These are phyloP conservation scores for Magnusiomyces suaveolens DNA, from an alignment of 1,139 yeast genomes.

Conservation along the genomic window DNA sequence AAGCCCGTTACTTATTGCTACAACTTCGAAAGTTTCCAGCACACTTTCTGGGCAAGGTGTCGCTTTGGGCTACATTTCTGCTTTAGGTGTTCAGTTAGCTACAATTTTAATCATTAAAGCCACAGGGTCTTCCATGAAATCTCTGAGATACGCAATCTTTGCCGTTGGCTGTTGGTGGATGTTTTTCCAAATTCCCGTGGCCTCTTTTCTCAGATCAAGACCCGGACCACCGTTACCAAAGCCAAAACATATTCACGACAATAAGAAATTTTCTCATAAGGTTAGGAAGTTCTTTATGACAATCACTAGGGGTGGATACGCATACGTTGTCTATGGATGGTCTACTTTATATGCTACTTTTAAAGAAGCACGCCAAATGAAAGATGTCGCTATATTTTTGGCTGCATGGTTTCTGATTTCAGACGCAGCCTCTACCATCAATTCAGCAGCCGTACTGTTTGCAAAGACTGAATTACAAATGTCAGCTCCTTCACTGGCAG, in stretches of 20 bases:
- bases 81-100: slow-evolving; percentile 48
- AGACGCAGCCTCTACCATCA: slow-evolving; percentile 55
- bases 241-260: slow-evolving; percentile 11
- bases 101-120: slow-evolving; percentile 43
- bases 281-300: slow-evolving; percentile 13
- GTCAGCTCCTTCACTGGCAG: slow-evolving; percentile 36
- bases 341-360: slow-evolving; percentile 43
- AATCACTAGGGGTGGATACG: slow-evolving; percentile 15
- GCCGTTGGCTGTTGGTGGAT: slow-evolving; percentile 67
- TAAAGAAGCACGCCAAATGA: slow-evolving; percentile 45
- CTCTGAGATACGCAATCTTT: slow-evolving; percentile 46
- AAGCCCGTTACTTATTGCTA: slow-evolving; percentile 13
- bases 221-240: slow-evolving; percentile 31
- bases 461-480: slow-evolving; percentile 56
- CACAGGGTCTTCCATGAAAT: slow-evolving; percentile 36
- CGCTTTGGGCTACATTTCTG: slow-evolving; percentile 56
- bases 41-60: slow-evolving; percentile 56
- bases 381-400: neutral
- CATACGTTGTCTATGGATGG: slow-evolving; percentile 47
- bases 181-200: slow-evolving; percentile 50
- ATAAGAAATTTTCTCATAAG: slow-evolving; percentile 14
- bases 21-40: slow-evolving; percentile 25
- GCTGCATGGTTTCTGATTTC: neutral
- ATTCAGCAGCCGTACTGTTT: slow-evolving; percentile 61
- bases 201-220: slow-evolving; percentile 37